phyloP scores from a whole-genome alignment of 805 yeast species.

The Metschnikowia santaceciliae region DNA sequence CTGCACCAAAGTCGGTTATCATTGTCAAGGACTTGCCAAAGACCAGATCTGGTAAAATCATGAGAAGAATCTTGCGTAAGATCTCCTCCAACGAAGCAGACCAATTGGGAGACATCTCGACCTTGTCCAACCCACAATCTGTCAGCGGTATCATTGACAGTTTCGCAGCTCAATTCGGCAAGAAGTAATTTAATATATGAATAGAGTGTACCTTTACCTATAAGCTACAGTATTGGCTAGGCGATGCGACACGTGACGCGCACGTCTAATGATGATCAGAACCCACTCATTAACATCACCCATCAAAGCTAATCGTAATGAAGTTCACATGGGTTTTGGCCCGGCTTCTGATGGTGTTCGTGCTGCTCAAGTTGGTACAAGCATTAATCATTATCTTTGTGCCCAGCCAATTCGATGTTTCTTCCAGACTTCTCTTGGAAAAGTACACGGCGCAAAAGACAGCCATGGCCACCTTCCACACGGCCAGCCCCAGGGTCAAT shows the following conservation, averaged over 20 bases:
- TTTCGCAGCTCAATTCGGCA: slow-evolving; percentile 38
- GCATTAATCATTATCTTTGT: slow-evolving; percentile 32
- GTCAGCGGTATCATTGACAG: slow-evolving; percentile 60
- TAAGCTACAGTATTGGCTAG: too few relatives aligned
- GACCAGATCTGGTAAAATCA: slow-evolving; percentile 82
- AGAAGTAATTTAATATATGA: slow-evolving; percentile 24
- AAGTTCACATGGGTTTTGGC: not conserved
- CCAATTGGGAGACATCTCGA: slow-evolving; percentile 75
- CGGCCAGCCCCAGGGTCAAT: slow-evolving; percentile 4
- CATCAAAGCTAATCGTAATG: not conserved
- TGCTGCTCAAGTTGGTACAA: slow-evolving; percentile 36
- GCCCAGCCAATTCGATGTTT: slow-evolving; percentile 49
- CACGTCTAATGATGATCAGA: not conserved
- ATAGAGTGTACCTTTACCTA: not conserved
- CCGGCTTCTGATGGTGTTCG: slow-evolving; percentile 19
- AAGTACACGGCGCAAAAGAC: slow-evolving; percentile 12
- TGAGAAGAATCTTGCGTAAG: slow-evolving; percentile 83
- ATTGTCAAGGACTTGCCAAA: slow-evolving; percentile 77
- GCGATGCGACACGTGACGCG: slow-evolving; percentile 1
- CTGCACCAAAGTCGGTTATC: slow-evolving; percentile 74
- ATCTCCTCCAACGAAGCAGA: slow-evolving; percentile 72
- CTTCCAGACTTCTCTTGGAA: slow-evolving; percentile 36
- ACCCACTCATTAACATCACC: not conserved
- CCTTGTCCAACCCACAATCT: slow-evolving; percentile 72
- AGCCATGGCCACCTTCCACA: slow-evolving; percentile 9